Percentiles rank a stretch among this genome's conserved stretches.
phyloP scores from a whole-genome alignment of 805 yeast genomes.

The Dipodascopsis uninucleata region DNA sequence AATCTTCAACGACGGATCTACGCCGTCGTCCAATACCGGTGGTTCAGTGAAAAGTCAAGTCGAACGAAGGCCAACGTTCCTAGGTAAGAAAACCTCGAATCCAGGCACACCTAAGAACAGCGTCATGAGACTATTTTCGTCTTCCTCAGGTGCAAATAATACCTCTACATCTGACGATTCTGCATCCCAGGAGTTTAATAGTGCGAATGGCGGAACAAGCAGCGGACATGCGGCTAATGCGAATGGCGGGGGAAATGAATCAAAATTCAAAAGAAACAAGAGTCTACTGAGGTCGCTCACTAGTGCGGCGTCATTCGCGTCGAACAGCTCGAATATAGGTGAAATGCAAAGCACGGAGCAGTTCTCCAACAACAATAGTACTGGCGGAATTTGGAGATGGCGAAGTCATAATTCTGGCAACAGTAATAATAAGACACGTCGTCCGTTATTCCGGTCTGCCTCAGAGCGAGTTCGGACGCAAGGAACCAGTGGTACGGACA shows the following conservation, averaged over 20 bases:
- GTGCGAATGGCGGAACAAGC: no score
- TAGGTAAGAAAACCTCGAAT: no score
- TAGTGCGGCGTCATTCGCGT: conserved; percentile 8
- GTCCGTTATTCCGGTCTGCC: conserved; percentile 6
- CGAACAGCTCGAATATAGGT: conserved; percentile 2
- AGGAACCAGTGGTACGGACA: conserved; percentile 1
- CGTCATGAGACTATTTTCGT: no score
- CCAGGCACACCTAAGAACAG: no score
- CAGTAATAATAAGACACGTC: conserved; percentile 5
- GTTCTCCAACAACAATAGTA: neutral
- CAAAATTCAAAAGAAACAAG: conserved; percentile 2
- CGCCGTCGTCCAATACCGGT: no score
- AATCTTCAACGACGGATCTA: no score
- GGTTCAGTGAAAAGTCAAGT: no score
- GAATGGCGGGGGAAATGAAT: no score
- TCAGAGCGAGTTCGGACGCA: conserved; percentile 14
- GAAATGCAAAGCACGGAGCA: neutral
- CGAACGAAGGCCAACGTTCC: no score
- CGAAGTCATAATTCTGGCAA: neutral
- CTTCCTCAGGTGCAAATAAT: no score
- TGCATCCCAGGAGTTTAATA: no score
- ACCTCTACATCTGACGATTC: no score
- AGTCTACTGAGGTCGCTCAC: conserved; percentile 5
- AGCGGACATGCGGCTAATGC: conserved; percentile 2
- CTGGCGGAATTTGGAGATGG: neutral